Evolutionary conservation across 371 early-diverging fungal genomes (phyloP).

Genomic region (Synchytrium microbalum): DNA sequence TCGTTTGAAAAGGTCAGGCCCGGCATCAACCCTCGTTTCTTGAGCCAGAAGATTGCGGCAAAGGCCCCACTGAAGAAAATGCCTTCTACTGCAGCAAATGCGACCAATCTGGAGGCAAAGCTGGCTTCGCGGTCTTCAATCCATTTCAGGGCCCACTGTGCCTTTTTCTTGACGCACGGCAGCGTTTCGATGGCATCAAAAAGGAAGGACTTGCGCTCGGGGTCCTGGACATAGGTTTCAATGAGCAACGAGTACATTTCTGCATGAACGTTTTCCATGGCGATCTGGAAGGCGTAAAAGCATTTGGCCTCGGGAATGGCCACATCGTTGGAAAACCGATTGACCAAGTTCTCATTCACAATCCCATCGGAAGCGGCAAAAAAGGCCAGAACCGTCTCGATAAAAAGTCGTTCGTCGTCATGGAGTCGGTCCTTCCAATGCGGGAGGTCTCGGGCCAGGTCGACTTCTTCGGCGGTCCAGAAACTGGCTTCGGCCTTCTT

Average conservation of each 20-base stretch:
- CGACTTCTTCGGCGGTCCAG: conserved; percentile 97
- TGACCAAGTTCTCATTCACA: conserved; percentile 98
- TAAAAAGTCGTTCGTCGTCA: conserved; percentile 92
- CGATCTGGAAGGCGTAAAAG: conserved; percentile 99
- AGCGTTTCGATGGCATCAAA: conserved; percentile 98
- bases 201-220: conserved; percentile 74
- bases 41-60: conserved; percentile 99
- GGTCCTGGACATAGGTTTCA: conserved; percentile 96
- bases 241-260: conserved; percentile 99
- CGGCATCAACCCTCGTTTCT: conserved; percentile 99
- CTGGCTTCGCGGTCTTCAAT: conserved; percentile 73
- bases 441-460: conserved; percentile 77
- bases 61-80: conserved; percentile 99
- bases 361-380: conserved; percentile 99
- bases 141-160: conserved; percentile 98
- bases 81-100: conserved; percentile 99
- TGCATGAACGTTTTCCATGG: conserved; percentile 99
- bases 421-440: conserved; percentile 91
- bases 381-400: conserved; percentile 97
- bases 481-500: conserved; percentile 93
- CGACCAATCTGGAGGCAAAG: conserved; percentile 95
- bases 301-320: conserved; percentile 97
- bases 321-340: conserved; percentile 95
- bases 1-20: conserved; percentile 99
- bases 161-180: conserved; percentile 96